These are phyloP conservation scores for Sanghuangporus weigelae DNA, from an alignment of 1,284 basidiomycete genomes.

Conservation along the genomic window DNA sequence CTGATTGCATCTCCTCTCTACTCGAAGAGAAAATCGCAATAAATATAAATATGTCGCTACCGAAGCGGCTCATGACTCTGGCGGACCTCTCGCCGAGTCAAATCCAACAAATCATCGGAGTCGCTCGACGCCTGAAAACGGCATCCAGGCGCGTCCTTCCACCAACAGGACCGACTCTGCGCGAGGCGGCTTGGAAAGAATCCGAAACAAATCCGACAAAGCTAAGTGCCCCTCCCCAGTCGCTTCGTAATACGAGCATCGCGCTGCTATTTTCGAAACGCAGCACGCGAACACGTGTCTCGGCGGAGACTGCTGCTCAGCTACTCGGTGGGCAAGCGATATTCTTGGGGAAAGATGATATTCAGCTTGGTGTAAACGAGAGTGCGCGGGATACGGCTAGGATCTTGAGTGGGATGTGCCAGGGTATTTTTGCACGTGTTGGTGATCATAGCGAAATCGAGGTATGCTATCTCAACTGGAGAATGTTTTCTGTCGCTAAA, in stretches of 20 bases:
- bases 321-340: constrained; percentile 86
- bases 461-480: constrained; percentile 38
- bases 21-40: background rate
- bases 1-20: background rate
- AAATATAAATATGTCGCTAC: constrained; percentile 24
- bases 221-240: constrained; percentile 60
- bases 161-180: constrained; percentile 52
- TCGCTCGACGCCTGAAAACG: background rate
- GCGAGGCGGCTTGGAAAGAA: constrained; percentile 25
- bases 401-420: constrained; percentile 91
- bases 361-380: constrained; percentile 97
- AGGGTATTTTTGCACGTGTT: constrained; percentile 97
- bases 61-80: constrained; percentile 58
- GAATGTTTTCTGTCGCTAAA: background rate
- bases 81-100: constrained; percentile 76
- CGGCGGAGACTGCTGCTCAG: constrained; percentile 76
- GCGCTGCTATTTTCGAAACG: constrained; percentile 92
- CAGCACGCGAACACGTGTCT: constrained; percentile 87
- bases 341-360: constrained; percentile 89
- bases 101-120: constrained; percentile 55
- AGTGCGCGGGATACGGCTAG: constrained; percentile 78
- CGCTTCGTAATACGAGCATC: constrained; percentile 75
- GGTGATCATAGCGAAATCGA: constrained; percentile 90
- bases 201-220: constrained; percentile 29
- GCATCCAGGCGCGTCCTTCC: constrained; percentile 27